Base-by-base conservation (phyloP, 2,329 filamentous ascomycete species). In the Paracorniculantispora psalliotae region DNA sequence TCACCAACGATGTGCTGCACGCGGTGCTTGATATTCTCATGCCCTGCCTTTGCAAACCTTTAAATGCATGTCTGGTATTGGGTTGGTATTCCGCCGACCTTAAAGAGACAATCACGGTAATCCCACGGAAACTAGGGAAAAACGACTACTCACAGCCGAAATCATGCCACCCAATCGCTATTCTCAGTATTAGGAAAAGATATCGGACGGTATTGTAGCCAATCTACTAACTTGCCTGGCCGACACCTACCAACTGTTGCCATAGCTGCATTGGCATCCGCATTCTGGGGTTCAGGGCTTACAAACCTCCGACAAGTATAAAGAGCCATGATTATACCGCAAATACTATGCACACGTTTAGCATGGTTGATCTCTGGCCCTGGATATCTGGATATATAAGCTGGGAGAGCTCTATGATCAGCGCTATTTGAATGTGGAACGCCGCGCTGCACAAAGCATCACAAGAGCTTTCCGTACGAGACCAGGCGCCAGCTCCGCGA, bases 1-100 rank as follows among this genome's bases (percentile, higher is more conserved):
- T 67, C 51, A 64, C 61, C n/a, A 66, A 67, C 43, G 47, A 48
- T 17, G 57, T 61, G 37, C 60, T 65, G 15, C 56, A 65, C 39
- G 13, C 65, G 52, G 61, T 44, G 43, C 39, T 63, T 6, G 54
- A 64, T 30, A 63, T 62, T 37, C 48, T 64, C 12, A 57, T 60
- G 5, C 60, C 59, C 44, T 59, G 37, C 49, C 62, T 63, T 44
- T 26, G 51, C 33, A 46, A 28, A 25, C 44, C 63, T 23, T 67
- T 66, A 53, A 64, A 64, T 33, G 43, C 59, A 41, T 61, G 56
- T 57, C 51, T 65, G 28, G 28, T 58, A 26, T 48, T 55, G n/a
- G 60, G 60, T 19, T 65, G 65, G 58, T 65, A 48, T 58, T 57
- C 56, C 46, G 10, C 56, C 46, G 54, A 64, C 52, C 65, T 65